A percentile compares a stretch with the other conserved stretches of the same genome.
These are phyloP conservation scores for Leishmania arabica DNA, from an alignment of 208 protist species.

Conservation along the genomic window DNA sequence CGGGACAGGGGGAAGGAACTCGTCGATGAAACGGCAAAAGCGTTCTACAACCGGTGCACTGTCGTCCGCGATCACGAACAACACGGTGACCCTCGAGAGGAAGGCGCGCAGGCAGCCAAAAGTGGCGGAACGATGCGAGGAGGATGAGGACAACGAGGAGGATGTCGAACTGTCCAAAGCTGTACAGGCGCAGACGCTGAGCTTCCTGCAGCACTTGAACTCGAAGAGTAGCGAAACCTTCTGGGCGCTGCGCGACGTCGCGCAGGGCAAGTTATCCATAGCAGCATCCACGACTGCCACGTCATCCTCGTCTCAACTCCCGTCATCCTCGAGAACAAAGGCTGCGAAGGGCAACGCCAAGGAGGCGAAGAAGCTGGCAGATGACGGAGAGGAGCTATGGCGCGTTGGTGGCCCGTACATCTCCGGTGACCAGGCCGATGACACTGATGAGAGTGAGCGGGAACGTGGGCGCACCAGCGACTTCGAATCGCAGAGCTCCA, in stretches of 20 bases:
- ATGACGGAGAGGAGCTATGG: constrained; percentile 24
- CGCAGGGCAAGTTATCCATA: constrained; percentile 41
- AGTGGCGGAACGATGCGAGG: not conserved
- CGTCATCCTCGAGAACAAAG: not conserved
- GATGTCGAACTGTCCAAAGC: constrained; percentile 57
- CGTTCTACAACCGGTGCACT: not conserved
- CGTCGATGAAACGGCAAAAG: constrained; percentile 7
- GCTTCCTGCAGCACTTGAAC: constrained; percentile 53
- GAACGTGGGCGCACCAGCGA: not conserved
- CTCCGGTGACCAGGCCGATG: not conserved
- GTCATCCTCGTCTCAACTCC: not conserved
- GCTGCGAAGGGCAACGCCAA: constrained; percentile 8
- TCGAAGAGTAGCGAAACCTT: constrained; percentile 44
- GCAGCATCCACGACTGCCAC: not conserved
- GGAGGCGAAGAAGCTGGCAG: constrained; percentile 11
- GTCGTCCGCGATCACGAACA: not conserved
- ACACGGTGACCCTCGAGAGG: not conserved
- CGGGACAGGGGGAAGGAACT: not conserved
- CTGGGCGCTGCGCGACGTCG: constrained; percentile 67
- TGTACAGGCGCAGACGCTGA: constrained; percentile 47
- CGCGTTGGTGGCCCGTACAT: constrained; percentile 28
- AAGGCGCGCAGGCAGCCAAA: not conserved
- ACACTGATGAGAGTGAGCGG: not conserved
- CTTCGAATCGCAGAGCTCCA: constrained; percentile 11
- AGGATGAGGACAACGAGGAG: constrained; percentile 41